These are phyloP conservation scores for Capsicum pubescens DNA, from an alignment of 257 asterid species.

Conservation along the genomic window DNA sequence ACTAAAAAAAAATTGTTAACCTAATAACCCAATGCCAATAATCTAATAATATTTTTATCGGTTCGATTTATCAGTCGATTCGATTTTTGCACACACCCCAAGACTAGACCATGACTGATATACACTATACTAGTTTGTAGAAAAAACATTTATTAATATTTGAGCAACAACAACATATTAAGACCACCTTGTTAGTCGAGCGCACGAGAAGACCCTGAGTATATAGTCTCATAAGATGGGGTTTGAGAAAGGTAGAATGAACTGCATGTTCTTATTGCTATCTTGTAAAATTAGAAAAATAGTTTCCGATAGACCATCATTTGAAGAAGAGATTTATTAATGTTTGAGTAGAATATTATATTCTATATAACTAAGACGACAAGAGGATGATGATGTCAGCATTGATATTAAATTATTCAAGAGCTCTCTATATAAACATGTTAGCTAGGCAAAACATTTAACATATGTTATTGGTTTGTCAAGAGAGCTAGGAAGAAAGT, in stretches of 20 bases:
- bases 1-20: too few species aligned
- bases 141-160: background rate
- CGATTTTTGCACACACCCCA: too few species aligned
- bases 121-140: background rate
- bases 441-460: background rate
- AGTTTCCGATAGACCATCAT: background rate
- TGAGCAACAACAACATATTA: background rate
- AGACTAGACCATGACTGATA: background rate
- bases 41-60: too few species aligned
- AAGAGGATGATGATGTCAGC: conserved; percentile 34
- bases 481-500: background rate
- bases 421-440: background rate
- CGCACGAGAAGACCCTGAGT: too few species aligned
- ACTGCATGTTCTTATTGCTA: too few species aligned
- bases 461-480: background rate
- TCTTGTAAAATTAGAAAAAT: fast-evolving
- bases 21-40: too few species aligned
- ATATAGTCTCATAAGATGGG: too few species aligned
- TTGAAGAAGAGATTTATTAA: background rate
- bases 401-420: conserved; percentile 30
- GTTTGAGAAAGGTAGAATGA: too few species aligned
- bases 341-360: background rate
- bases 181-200: too few species aligned
- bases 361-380: background rate
- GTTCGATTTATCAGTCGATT: too few species aligned